Conservation (phyloP, 805 yeast species). For the Cyberlindnera amylophila region DNA sequence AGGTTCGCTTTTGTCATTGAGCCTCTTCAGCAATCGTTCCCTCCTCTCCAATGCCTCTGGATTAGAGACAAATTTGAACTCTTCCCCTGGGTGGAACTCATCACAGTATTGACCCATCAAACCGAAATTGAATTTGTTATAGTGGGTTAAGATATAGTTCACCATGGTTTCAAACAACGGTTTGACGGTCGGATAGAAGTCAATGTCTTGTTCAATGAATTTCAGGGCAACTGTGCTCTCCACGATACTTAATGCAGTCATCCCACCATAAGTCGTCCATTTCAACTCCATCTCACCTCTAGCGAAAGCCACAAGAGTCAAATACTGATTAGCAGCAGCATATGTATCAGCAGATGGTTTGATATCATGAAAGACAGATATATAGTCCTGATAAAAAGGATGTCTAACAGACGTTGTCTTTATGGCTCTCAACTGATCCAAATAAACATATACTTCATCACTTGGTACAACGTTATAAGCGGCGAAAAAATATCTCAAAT, state of each 20-base stretch:
- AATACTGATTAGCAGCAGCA: constrained; percentile 1
- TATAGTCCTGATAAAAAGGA: constrained; percentile 6
- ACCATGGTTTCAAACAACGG: constrained; percentile 1
- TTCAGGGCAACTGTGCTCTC: constrained; percentile 1
- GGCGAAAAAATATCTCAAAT: not conserved
- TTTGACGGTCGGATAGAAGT: not conserved
- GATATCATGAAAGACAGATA: not conserved
- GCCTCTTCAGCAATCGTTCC: not conserved
- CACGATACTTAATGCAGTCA: not conserved
- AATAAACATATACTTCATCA: not conserved
- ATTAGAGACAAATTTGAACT: not conserved
- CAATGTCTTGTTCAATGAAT: constrained; percentile 3
- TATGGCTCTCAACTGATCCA: constrained; percentile 2
- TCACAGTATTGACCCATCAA: constrained; percentile 1
- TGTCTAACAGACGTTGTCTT: constrained; percentile 1
- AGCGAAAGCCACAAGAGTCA: constrained; percentile 1
- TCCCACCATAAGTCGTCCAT: constrained; percentile 5
- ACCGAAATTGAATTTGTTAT: not conserved
- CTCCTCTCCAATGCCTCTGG: constrained; percentile 1
- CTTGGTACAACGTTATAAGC: not conserved
- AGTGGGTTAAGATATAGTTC: constrained; percentile 1
- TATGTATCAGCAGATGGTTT: not conserved
- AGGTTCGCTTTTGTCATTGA: not conserved
- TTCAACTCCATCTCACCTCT: constrained; percentile 5
- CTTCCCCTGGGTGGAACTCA: not conserved